A percentile compares a stretch with the other conserved stretches of the same genome.
Conservation (phyloP, 1,284 basidiomycete genomes). For the Stygiomarasmius scandens region DNA sequence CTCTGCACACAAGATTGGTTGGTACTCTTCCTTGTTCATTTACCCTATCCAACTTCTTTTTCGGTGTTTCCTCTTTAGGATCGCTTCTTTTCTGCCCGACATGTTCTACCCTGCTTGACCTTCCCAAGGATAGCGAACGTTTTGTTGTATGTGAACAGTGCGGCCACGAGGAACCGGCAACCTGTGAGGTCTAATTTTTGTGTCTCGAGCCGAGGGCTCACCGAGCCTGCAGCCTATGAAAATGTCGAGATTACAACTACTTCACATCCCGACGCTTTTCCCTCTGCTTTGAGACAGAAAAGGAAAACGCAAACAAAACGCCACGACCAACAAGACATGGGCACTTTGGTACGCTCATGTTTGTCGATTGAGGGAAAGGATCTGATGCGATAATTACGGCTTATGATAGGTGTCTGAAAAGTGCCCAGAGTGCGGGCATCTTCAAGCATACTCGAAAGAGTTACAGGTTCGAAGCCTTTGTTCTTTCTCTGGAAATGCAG, state of each 20-base stretch:
- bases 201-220: too few species aligned
- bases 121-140: slow-evolving; percentile 80
- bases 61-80: slow-evolving; percentile 45
- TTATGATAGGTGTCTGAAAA: slow-evolving; percentile 80
- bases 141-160: slow-evolving; percentile 89
- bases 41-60: slow-evolving; percentile 4
- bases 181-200: slow-evolving; percentile 59
- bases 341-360: slow-evolving; percentile 60
- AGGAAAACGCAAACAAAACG: slow-evolving; percentile 89
- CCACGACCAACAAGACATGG: slow-evolving; percentile 74
- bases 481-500: not conserved
- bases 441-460: slow-evolving; percentile 79
- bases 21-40: not conserved
- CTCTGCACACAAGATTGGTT: slow-evolving; percentile 39
- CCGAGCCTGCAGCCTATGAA: slow-evolving; percentile 97
- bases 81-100: slow-evolving; percentile 93
- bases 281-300: slow-evolving; percentile 85
- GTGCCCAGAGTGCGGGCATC: slow-evolving; percentile 88
- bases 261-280: slow-evolving; percentile 93
- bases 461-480: slow-evolving; percentile 57
- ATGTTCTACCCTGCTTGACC: slow-evolving; percentile 88
- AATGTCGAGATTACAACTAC: slow-evolving; percentile 89
- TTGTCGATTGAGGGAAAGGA: not conserved
- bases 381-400: not conserved
- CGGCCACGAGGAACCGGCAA: slow-evolving; percentile 81